Base-by-base conservation (phyloP, 2,329 filamentous ascomycete genomes). In the Aspergillus aculeatus region DNA sequence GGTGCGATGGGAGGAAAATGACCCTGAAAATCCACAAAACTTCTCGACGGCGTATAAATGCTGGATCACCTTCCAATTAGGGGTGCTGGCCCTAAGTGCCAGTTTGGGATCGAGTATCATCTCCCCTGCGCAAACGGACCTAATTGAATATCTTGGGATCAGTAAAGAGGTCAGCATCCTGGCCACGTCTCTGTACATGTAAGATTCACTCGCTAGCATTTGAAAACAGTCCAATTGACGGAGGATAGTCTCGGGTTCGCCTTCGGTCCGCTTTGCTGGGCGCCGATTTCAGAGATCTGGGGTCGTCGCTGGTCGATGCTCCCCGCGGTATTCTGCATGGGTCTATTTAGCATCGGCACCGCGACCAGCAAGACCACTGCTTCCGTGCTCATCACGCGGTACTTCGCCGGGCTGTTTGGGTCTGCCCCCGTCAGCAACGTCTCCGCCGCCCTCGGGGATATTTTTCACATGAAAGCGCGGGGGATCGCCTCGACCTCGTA, bases 61-160 rank as follows among this genome's bases (percentile, higher is more conserved):
- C 47, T 82, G 75, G 71, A 72, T 83, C 53, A 83, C 81, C 0
- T 73, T 82, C 21, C 75, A 81, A 55, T 66, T 84, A 31, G 77
- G 80, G 23, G 73, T 83, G 72, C 70, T 84, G 19, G 82, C 83
- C 2, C 66, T 84, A 24, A 71, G 75, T 11, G 81, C 79, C 19
- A 80, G 77, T 60, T 66, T 83, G 50, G 82, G 80, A 6, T 81
- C 80, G 5, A 81, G 79, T 23, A 82, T 85, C 57, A 80, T 82
- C 31, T 72, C 81, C 2, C 79, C 82, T 0, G 83, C 80, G 1
- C 74, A 78, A 47, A 52, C 70, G 3, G 70, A 65, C 1, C 78
- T 85, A 31, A 73, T 78, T 1, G 60, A 66, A 31, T 77, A 83
- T 53, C 58, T 79, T 31, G 71, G 72, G 9, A 73, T 83, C 35